Percentiles rank a stretch among this genome's conserved stretches.
Evolutionary conservation across 805 yeast species (phyloP).

Genomic region (Pichia thaimueangensis): DNA sequence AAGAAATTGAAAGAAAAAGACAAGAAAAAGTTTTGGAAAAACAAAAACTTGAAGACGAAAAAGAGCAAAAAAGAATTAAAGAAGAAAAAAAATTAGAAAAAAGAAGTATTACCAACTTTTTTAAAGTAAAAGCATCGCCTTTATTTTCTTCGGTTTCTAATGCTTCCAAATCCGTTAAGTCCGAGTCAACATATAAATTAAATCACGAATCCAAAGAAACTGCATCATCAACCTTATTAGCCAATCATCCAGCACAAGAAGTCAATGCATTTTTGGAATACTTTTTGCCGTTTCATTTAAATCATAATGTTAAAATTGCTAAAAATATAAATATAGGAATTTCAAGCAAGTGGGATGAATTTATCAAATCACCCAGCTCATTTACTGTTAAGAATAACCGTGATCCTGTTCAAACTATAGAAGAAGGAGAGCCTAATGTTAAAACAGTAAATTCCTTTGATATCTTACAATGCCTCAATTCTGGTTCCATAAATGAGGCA

Average conservation of each 20-base stretch:
- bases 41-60: conserved; percentile 21
- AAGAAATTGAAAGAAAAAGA: conserved; percentile 28
- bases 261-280: conserved; percentile 19
- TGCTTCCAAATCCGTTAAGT: background rate
- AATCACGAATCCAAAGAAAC: background rate
- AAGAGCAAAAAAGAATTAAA: conserved; percentile 17
- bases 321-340: background rate
- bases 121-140: conserved; percentile 21
- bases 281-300: conserved; percentile 27
- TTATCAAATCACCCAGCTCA: background rate
- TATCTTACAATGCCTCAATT: conserved; percentile 28
- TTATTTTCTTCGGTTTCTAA: background rate
- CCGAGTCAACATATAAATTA: background rate
- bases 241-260: background rate
- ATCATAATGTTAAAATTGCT: conserved; percentile 20
- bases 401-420: too few species aligned
- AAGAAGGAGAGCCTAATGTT: too few species aligned
- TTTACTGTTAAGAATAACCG: background rate
- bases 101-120: conserved; percentile 29
- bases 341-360: conserved; percentile 11
- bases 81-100: conserved; percentile 23
- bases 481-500: conserved; percentile 29
- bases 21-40: conserved; percentile 23
- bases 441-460: conserved; percentile 20
- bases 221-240: background rate